Evolutionary conservation across 2,329 filamentous ascomycete species (phyloP), one percentile per base, ranked within the genome.

Genomic region (Colletotrichum aenigma): DNA sequence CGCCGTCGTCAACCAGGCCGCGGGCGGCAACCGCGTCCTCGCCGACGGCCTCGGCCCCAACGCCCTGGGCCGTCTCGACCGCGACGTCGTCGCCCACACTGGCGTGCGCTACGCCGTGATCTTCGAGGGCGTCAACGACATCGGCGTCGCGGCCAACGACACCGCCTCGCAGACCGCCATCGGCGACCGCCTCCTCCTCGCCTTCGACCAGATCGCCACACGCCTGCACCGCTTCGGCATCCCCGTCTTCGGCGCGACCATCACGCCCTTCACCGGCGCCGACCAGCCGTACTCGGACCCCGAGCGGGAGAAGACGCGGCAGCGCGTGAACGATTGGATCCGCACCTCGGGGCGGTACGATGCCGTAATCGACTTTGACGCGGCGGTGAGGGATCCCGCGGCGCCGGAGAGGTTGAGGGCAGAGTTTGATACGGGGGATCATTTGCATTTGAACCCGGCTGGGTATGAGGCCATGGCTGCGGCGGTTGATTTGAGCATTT

Each of bases 51-150:
- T 92, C 1, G 91, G 92, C 0, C 92, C 92, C 10, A 91, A 89
- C 77, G 89, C 88, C 0, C 83, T 92, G 4, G 86, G 87, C 10
- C 87, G 91, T 21, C 83, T 93, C 56, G 91, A 93, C 78, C 86
- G 91, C 16, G 92, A 94, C 79, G 88, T 93, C 1, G 84, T 93
- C 4, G 84, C 90, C 0, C 91, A 92, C 55, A 82, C 88, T 0
- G 88, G 87, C 4, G 87, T 92, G 8, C 82, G 84, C 52, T 92
- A 91, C 80, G 89, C 87, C 36, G 85, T 93, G 80, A 82, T 93
- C 32, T 93, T 91, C 81, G 89, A 92, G 79, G 92, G 92, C 21
- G 90, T 93, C 48, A 93, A 93, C 79, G 92, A 93, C 79, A 92
- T 94, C 74, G 92, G 92, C 48, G 86, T 84, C 1, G 88, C 89